phyloP scores from a whole-genome alignment of 495 filamentous ascomycete genomes.

The Apiosordaria backusii region DNA sequence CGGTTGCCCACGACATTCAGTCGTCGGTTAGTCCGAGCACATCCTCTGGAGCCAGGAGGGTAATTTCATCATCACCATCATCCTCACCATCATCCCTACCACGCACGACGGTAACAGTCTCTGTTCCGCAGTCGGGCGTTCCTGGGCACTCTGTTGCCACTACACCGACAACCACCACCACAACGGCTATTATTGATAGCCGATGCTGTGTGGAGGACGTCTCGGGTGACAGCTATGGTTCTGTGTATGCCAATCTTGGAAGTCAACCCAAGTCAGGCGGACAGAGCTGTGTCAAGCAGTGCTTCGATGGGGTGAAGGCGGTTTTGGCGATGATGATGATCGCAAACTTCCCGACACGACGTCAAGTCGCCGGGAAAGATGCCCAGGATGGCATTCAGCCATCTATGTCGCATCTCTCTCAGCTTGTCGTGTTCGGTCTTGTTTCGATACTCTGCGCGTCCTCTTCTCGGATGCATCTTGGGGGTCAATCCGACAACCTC shows the following conservation, averaged over 20 bases:
- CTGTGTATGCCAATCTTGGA: background rate
- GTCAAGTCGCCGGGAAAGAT: constrained; percentile 13
- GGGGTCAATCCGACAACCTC: constrained; percentile 12
- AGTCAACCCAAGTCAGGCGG: background rate
- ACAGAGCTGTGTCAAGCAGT: constrained; percentile 5
- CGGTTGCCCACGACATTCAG: constrained; percentile 11
- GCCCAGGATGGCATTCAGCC: background rate
- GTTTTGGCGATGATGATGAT: constrained; percentile 12
- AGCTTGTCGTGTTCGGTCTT: constrained; percentile 34
- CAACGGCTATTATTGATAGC: background rate
- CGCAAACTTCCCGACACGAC: constrained; percentile 28
- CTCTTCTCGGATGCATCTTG: constrained; percentile 17
- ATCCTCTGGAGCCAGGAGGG: constrained; percentile 13
- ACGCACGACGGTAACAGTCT: background rate
- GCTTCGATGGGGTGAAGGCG: constrained; percentile 9
- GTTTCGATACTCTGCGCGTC: constrained; percentile 30
- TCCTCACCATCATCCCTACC: background rate
- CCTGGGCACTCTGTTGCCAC: background rate
- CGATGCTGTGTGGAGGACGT: background rate
- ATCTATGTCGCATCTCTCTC: constrained; percentile 15
- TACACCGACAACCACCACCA: background rate
- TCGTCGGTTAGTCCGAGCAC: constrained; percentile 22
- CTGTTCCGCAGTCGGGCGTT: constrained; percentile 1
- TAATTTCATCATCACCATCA: background rate
- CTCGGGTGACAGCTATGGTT: background rate